Base-by-base conservation (phyloP, 768 basidiomycete genomes). In the Clavulina sp. region DNA sequence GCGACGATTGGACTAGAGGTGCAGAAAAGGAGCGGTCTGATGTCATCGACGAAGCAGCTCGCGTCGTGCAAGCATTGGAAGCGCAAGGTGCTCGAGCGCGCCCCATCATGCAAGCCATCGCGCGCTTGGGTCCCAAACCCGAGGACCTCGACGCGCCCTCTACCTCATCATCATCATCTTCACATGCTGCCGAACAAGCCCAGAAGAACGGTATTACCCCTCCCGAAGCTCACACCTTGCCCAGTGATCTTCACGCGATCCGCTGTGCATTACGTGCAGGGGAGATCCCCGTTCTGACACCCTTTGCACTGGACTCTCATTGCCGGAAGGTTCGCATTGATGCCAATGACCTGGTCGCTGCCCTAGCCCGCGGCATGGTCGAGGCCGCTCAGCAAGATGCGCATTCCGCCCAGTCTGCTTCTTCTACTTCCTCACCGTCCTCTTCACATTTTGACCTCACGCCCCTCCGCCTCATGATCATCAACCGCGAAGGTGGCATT, bases 391-490 rank as follows among this genome's bases (percentile, higher is more conserved):
- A 48, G 43, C 32, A 32, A 16, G 30, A 50, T 21, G 34, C 56
- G n/a, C 52, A 21, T 2, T 29, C 34, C 23, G 5, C 36, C 5
- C 16, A 48, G 2, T 33, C 52, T 29, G 75, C 80, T 30, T 67
- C 74, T 3, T n/a, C n/a, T n/a, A n/a, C n/a, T n/a, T n/a, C n/a
- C n/a, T n/a, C n/a, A n/a, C n/a, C n/a, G n/a, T n/a, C n/a, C n/a
- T n/a, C n/a, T n/a, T n/a, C n/a, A n/a, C n/a, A n/a, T n/a, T 65
- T 80, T 51, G 86, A 97, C 66, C 75, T 99, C 52, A 92, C 89
- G 3, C 95, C 95, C 1, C 70, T 96, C 51, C 84, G 95, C 28
- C 74, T 99, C 54, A 92, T 99, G 84, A 83, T 97, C 64, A 96
- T 99, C 66, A 93, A 91, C 64, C 76, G 83, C 19, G 87, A 93